A percentile compares a stretch with the other conserved stretches of the same genome.
Conservation (phyloP, 1,139 yeast species). For the Sugiyamaella xylanicola region DNA sequence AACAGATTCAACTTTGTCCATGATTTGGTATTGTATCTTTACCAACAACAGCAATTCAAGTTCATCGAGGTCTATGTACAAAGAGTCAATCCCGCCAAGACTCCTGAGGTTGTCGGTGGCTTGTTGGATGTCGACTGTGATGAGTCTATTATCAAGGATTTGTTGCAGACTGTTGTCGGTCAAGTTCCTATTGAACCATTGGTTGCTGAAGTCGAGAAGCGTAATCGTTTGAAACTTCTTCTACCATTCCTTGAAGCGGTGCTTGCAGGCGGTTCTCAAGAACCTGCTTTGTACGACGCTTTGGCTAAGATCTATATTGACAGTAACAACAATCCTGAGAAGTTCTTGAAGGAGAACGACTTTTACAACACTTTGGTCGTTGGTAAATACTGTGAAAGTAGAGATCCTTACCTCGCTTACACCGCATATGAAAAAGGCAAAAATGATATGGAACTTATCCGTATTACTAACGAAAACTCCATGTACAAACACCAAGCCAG, state of each 20-base stretch:
- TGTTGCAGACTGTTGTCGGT: slow-evolving; percentile 85
- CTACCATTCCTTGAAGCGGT: slow-evolving; percentile 93
- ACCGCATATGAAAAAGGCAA: slow-evolving; percentile 95
- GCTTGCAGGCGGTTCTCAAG: slow-evolving; percentile 83
- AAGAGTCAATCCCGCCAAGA: slow-evolving; percentile 91
- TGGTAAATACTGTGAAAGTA: slow-evolving; percentile 98
- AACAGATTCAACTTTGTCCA: slow-evolving; percentile 91
- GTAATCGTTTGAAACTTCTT: slow-evolving; percentile 88
- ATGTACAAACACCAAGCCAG: slow-evolving; percentile 99
- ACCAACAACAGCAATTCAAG: slow-evolving; percentile 93
- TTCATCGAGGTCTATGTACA: slow-evolving; percentile 97
- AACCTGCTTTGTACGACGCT: slow-evolving; percentile 90
- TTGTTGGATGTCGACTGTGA: slow-evolving; percentile 96
- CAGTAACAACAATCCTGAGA: slow-evolving; percentile 95
- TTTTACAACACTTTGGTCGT: slow-evolving; percentile 89
- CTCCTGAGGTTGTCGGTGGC: slow-evolving; percentile 97
- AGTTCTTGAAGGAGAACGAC: slow-evolving; percentile 88
- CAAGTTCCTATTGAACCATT: slow-evolving; percentile 91
- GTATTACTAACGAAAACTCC: slow-evolving; percentile 92
- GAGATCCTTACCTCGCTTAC: slow-evolving; percentile 97
- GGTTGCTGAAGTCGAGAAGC: slow-evolving; percentile 92
- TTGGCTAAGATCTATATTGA: slow-evolving; percentile 97
- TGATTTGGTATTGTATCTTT: slow-evolving; percentile 87
- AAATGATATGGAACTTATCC: slow-evolving; percentile 84
- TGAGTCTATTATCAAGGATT: slow-evolving; percentile 77